These are phyloP conservation scores for Metschnikowia kunwiensis DNA, from an alignment of 805 yeast genomes.

Conservation along the genomic window DNA sequence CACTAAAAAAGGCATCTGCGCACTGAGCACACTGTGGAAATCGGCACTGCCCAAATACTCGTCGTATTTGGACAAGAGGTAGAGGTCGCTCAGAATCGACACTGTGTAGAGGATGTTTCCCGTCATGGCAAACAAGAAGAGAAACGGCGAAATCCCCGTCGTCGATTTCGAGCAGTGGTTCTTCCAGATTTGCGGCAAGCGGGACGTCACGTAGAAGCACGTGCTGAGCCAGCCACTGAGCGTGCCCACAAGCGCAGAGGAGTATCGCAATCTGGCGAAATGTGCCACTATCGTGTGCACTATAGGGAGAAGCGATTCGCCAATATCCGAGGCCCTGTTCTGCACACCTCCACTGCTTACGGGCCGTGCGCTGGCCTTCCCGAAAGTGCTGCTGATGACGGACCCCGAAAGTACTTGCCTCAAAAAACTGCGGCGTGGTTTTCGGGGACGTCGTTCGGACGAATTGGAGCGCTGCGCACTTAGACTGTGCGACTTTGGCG, in stretches of 20 bases:
- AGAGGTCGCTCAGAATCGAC: constrained; percentile 32
- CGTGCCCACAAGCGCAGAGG: constrained; percentile 23
- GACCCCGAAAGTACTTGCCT: constrained; percentile 14
- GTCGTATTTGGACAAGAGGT: constrained; percentile 19
- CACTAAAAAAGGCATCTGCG: constrained; percentile 21
- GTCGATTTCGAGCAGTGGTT: constrained; percentile 31
- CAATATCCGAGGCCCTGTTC: not conserved
- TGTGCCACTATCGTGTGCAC: not conserved
- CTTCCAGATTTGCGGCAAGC: constrained; percentile 36
- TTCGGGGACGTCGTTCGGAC: constrained; percentile 3
- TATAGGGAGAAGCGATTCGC: not conserved
- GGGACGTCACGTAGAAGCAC: constrained; percentile 28
- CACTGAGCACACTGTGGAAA: constrained; percentile 16
- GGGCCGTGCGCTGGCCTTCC: constrained; percentile 13
- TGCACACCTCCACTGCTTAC: not conserved
- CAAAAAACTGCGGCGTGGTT: constrained; percentile 10
- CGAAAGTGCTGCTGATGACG: constrained; percentile 15
- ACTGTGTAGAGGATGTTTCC: constrained; percentile 36
- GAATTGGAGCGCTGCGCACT: constrained; percentile 10
- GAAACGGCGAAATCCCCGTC: constrained; percentile 32
- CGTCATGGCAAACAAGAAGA: constrained; percentile 35
- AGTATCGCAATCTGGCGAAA: constrained; percentile 3
- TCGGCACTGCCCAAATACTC: constrained; percentile 13
- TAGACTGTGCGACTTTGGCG: constrained; percentile 6
- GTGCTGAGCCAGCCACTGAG: constrained; percentile 36